Evolutionary conservation across 345 rosid genomes (phyloP), one percentile per base, ranked within the genome.

Genomic region (Anacardium occidentale): DNA sequence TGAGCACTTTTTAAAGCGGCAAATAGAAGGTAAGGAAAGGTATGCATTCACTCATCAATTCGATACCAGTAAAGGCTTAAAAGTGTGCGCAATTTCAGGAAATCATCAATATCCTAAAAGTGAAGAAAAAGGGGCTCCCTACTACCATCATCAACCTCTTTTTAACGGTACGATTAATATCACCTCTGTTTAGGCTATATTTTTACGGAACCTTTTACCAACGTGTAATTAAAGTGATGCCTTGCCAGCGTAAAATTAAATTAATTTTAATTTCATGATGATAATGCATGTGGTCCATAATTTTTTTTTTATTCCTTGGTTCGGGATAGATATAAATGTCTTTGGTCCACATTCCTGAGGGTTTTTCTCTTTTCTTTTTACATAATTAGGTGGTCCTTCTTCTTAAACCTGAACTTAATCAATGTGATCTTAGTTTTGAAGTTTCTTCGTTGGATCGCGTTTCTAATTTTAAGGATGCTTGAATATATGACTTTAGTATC

Each of bases 71-170:
- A 64, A 71, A 76, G 50, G 77, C 68, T 58, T 47, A 21, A 40
- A 75, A 71, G 74, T 47, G 57, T 62, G 78, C 77, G 83, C 78
- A 78, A 80, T 80, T 78, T 78, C 62, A 67, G 80, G 86, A 61
- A 66, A 53, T 13, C 60, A 72, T 64, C 71, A 71, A 20, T 61
- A 45, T 14, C 74, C 74, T 62, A 70, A 77, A 70, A 80, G 72
- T 57, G 68, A 62, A 74, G 57, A 10, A 68, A 60, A 73, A 32
- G 32, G 52, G 2, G 47, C 34, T 6, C 2, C 50, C 47, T 9
- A 0, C 15, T 3, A 60, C 21, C 44, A 25, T 42, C 24, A 22
- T 1, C 4, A 18, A 22, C 22, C 32, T 74, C 62, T 62, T 75
- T 65, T 75, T 34, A 48, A 70, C 74, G 69, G 73, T 40, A 20